phyloP scores from a whole-genome alignment of 495 filamentous ascomycete genomes.

The Tuber microsphaerosporum region DNA sequence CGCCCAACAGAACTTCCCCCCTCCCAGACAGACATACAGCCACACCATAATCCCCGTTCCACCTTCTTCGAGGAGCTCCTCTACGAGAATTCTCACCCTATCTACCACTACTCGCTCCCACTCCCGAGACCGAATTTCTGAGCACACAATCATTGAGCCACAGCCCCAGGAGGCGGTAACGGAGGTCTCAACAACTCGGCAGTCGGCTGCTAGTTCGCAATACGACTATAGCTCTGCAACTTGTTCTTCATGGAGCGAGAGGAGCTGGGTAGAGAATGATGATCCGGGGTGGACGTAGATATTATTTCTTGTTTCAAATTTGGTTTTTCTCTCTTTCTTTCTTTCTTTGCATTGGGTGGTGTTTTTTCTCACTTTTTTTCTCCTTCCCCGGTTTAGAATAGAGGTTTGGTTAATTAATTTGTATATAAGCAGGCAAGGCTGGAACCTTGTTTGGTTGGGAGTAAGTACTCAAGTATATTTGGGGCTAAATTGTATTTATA shows the following conservation, averaged over 20 bases:
- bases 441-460: not conserved
- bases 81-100: constrained; percentile 20
- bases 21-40: not conserved
- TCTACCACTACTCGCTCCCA: constrained; percentile 9
- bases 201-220: constrained; percentile 1
- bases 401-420: not conserved
- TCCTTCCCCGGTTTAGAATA: constrained; percentile 5
- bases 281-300: constrained; percentile 24
- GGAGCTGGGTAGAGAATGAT: constrained; percentile 28
- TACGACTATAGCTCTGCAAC: constrained; percentile 17
- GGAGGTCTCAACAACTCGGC: constrained; percentile 15
- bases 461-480: not conserved
- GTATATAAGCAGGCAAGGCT: constrained; percentile 4
- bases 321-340: not conserved
- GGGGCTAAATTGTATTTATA: not conserved
- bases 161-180: constrained; percentile 18
- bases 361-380: constrained; percentile 4
- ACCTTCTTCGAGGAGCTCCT: constrained; percentile 7
- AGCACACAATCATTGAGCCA: constrained; percentile 29
- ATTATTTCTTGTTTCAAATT: not conserved
- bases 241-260: constrained; percentile 31
- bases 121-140: constrained; percentile 19
- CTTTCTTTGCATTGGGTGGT: not conserved
- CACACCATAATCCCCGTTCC: constrained; percentile 5
- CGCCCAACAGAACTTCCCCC: constrained; percentile 7